Base-by-base conservation (phyloP, 139 green algal genomes). In the Yamagishiella unicocca region DNA sequence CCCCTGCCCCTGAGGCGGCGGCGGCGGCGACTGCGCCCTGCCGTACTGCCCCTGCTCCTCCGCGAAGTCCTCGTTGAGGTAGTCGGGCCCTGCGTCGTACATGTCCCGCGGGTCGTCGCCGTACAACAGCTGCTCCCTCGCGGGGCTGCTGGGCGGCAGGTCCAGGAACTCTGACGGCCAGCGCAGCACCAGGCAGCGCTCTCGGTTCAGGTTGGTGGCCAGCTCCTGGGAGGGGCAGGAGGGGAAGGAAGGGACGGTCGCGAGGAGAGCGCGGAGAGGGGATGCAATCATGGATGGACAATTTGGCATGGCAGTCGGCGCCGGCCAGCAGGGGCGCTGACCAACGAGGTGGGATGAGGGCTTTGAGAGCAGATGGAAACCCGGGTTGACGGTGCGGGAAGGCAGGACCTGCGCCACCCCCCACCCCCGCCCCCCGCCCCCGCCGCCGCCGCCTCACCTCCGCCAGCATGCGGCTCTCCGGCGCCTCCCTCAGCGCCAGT, bases 171-270 rank as follows among this genome's bases (percentile, higher is more conserved):
- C 22, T n/a, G 79, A 19, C 10, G 84, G 66, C 85, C 85, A 89
- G 37, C 33, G 10, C 37, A 89, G 74, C 25, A 76, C 25, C 29
- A 37, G 79, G 85, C 85, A 85, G 25, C 66, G 85, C 75, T 85
- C 75, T 1, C 66, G 46, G 2, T 22, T 46, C 64, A 89, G 37
- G 7, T 17, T 12, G 42, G 95, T 85, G 1, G 93, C 91, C 42
- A 99, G 92, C 92, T 98, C 96, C 89, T 98, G 96, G 5, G 70
- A 14, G 38, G 67, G 67, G n/a, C n/a, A 19, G 67, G 33, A 22
- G 67, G 38, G 3, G 31, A 25, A 46, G 38, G 33, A 43, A 17
- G 17, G 50, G 50, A 17, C 12, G 50, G 50, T 58, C 12, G 50
- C 14, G 12, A 58, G 50, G 50, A 58, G 50, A 17, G 50, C 14